Base-by-base conservation (phyloP, 148 eudicot species). In the Chenopodium suecicum region DNA sequence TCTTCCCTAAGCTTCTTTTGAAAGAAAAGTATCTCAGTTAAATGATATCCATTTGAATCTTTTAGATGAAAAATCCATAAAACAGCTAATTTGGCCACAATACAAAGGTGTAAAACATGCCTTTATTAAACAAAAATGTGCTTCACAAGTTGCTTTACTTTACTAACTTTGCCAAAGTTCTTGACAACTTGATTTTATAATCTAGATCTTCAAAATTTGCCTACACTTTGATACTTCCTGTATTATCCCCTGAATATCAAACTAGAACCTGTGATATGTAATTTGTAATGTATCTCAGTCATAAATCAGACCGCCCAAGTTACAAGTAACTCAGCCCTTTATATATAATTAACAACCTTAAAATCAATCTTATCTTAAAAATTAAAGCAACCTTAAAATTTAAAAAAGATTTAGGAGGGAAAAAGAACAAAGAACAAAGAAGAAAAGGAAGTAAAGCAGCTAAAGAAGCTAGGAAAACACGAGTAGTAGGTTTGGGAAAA, bases 11-110 rank as follows among this genome's bases (percentile, higher is more conserved):
- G 83, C 84, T 77, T 84, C 86, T 77, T 77, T 66, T 66, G 72
- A 67, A 81, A 84, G 86, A 81, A 84, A 81, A 70, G 79, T 77
- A 84, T 78, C 68, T 4, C 52, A 69, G 64, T 63, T 25, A 64
- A 52, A 54, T 37, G 70, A 81, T 77, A 63, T 78, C 48, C 70
- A 73, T 76, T 75, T 82, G 54, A 75, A 32, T 67, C n/a, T 48
- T 81, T 72, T 56, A 52, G 41, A 7, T 58, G 46, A 47, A 62
- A 66, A 60, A 65, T 67, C 9, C 48, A 66, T 17, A 74, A n/a
- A 81, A 52, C n/a, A 81, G 37, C 54, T 76, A 50, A 4, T 17
- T 80, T 7, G 47, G 56, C 71, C 50, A 10, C 4, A 22, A 22
- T 37, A 41, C 20, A 27, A 63, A 73, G 82, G 58, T 71, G 82